Conservation (phyloP, 2,329 filamentous ascomycete species). For the Zymoseptoria passerinii region DNA sequence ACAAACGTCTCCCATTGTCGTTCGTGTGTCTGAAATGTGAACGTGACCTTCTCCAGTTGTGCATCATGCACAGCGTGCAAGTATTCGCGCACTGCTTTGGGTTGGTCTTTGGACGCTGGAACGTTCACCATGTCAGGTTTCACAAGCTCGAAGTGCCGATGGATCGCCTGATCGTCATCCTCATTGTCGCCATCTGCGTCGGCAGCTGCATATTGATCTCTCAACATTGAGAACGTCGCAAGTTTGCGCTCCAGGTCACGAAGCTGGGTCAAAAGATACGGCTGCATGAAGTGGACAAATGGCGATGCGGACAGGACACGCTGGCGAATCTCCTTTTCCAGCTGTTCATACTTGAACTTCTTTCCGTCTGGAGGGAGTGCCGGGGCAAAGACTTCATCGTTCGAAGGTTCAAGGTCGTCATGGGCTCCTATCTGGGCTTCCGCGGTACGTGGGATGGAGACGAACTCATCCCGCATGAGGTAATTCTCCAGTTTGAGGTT, state of each 20-base stretch:
- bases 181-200: slow-evolving; percentile 31
- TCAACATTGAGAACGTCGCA: slow-evolving; percentile 70
- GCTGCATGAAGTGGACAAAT: slow-evolving; percentile 90
- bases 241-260: slow-evolving; percentile 83
- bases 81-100: slow-evolving; percentile 83
- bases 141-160: slow-evolving; percentile 71
- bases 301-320: slow-evolving; percentile 91
- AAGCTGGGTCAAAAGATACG: slow-evolving; percentile 84
- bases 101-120: slow-evolving; percentile 73
- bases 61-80: slow-evolving; percentile 91
- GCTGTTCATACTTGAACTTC: slow-evolving; percentile 86
- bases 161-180: slow-evolving; percentile 22
- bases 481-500: slow-evolving; percentile 94
- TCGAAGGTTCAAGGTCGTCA: slow-evolving; percentile 7
- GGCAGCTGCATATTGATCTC: slow-evolving; percentile 55
- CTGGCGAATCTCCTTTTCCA: slow-evolving; percentile 87
- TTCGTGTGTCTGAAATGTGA: slow-evolving; percentile 90
- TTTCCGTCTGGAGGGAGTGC: neutral
- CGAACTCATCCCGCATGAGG: slow-evolving; percentile 84
- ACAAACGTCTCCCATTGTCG: slow-evolving; percentile 95
- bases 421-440: slow-evolving; percentile 32
- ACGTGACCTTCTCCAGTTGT: slow-evolving; percentile 89
- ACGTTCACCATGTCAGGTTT: slow-evolving; percentile 93
- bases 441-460: slow-evolving; percentile 59
- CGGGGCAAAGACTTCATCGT: neutral